Base-by-base conservation (phyloP, 1,139 yeast species). In the Arxiozyma telluris region DNA sequence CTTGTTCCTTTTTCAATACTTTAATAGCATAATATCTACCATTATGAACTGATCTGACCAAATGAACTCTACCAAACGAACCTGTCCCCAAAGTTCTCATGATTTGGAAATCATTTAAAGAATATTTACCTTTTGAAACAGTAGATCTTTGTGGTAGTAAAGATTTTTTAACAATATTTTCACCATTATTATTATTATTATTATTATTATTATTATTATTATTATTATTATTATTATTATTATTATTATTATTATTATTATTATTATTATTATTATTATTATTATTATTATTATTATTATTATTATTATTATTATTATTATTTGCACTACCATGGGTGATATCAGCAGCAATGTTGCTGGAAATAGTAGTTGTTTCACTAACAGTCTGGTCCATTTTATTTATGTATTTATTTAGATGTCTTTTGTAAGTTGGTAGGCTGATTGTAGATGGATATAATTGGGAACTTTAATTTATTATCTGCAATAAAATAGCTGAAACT, bases 61-160 rank as follows among this genome's bases (percentile, higher is more conserved):
- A 76, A 71, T 93, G 98, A 50, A 93, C 98, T 55, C 98, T 76
- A 34, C 98, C 98, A 74, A 93, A 93, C 4, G 98, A 90, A 11
- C 98, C 98, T 0, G 98, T 93, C 25, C 98, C 98, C 57, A 93
- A 76, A 1, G 98, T 93, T 60, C 98, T 78, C 80, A 89, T 82
- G 57, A 93, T 88, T 65, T 88, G 94, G 71, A 93, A 93, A 73
- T 93, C 98, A 55, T 81, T 77, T 50, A 93, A 73, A 12, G 90
- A 79, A 71, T 90, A 90, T 69, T 90, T 90, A 52, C 96, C 96
- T 70, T 86, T 87, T 45, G 96, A 84, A 7, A 82, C 78, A 4
- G 87, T 80, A 39, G 78, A 73, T 48, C 74, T 67, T 50, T 69
- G 67, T 15, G 75, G 75, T 53, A 73, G 60, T 51, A 58, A 47